A percentile compares a stretch with the other conserved stretches of the same genome.
phyloP scores from a whole-genome alignment of 768 basidiomycete genomes.

The Steccherinum ochraceum region DNA sequence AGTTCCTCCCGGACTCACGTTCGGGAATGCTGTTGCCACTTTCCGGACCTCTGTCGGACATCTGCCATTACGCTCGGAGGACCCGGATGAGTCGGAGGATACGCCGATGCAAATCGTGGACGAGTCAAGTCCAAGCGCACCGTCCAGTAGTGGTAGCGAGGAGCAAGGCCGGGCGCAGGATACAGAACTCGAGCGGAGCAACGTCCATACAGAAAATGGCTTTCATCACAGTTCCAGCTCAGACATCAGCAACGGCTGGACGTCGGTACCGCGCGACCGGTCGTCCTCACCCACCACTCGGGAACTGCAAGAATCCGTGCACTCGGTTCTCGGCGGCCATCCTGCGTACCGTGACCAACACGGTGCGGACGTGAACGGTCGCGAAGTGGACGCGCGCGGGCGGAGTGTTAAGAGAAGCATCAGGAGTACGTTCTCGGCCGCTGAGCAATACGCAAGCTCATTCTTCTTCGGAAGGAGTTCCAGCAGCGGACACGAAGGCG shows the following conservation, averaged over 20 bases:
- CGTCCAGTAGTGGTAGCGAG: background rate
- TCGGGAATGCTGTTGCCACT: background rate
- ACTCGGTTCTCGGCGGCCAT: slow-evolving; percentile 22
- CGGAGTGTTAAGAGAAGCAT: slow-evolving; percentile 60
- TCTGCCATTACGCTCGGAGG: background rate
- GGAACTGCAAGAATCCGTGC: slow-evolving; percentile 37
- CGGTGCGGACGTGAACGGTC: slow-evolving; percentile 7
- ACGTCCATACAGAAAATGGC: background rate
- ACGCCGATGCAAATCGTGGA: background rate
- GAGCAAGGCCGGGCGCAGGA: background rate
- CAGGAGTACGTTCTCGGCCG: slow-evolving; percentile 61
- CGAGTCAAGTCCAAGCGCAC: background rate
- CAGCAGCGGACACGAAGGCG: slow-evolving; percentile 10
- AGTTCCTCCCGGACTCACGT: background rate
- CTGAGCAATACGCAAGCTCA: slow-evolving; percentile 63
- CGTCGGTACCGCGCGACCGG: background rate
- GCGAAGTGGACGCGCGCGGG: slow-evolving; percentile 38
- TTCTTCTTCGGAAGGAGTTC: slow-evolving; percentile 55
- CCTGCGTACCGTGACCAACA: background rate
- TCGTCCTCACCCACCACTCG: slow-evolving; percentile 28
- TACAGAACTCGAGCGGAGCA: background rate
- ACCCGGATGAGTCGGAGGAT: background rate
- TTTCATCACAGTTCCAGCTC: slow-evolving; percentile 7
- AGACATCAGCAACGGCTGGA: slow-evolving; percentile 9
- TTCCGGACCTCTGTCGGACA: background rate